phyloP scores from a whole-genome alignment of 2,329 filamentous ascomycete species.

The Claviceps sp. region DNA sequence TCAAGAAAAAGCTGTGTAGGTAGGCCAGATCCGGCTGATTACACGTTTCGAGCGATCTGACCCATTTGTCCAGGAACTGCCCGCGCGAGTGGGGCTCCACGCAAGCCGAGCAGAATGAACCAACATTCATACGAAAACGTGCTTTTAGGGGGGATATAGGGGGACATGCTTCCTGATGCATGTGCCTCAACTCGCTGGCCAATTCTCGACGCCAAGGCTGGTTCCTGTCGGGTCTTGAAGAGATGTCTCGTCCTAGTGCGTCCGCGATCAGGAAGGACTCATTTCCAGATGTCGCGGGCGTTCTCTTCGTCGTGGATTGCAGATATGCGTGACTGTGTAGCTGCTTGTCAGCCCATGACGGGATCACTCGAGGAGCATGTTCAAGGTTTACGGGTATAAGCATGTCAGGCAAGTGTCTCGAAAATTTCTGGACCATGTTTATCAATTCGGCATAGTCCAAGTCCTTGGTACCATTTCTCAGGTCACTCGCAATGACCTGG shows the following conservation, averaged over 20 bases:
- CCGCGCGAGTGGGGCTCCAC: constrained; percentile 49
- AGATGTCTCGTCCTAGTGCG: not conserved
- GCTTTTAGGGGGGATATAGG: constrained; percentile 45
- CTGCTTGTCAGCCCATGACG: constrained; percentile 45
- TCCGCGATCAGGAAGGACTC: constrained; percentile 2
- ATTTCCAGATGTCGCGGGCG: constrained; percentile 14
- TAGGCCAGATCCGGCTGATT: constrained; percentile 63
- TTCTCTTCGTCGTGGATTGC: constrained; percentile 16
- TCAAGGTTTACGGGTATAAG: constrained; percentile 71
- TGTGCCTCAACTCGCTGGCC: constrained; percentile 23
- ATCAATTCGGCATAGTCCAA: constrained; percentile 31
- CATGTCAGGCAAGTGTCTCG: constrained; percentile 66
- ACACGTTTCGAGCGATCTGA: constrained; percentile 52
- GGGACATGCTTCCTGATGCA: constrained; percentile 42
- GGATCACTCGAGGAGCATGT: constrained; percentile 21
- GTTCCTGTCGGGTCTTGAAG: not conserved
- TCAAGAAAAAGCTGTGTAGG: constrained; percentile 61
- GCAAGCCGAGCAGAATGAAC: constrained; percentile 52
- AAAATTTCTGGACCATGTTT: constrained; percentile 59
- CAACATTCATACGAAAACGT: constrained; percentile 48
- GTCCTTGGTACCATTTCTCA: constrained; percentile 18
- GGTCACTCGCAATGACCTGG: constrained; percentile 32
- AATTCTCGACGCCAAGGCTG: constrained; percentile 1
- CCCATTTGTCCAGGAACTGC: constrained; percentile 55
- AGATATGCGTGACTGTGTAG: constrained; percentile 10